A percentile compares a stretch with the other conserved stretches of the same genome.
Conservation (phyloP, 768 basidiomycete species). For the Serpula lacrymans region DNA sequence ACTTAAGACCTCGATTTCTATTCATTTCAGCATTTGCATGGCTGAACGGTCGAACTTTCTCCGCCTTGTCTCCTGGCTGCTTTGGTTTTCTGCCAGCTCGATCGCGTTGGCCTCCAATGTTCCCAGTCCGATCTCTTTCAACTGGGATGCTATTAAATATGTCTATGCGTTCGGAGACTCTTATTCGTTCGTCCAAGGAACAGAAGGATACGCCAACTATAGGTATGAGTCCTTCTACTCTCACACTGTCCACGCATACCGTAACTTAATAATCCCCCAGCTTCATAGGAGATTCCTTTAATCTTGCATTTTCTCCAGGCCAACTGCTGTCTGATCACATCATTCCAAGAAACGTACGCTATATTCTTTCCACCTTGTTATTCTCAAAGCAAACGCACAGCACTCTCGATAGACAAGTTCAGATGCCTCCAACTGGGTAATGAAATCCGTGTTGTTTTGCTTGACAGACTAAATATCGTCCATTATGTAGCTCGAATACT, state of each 20-base stretch:
- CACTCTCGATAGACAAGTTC: conserved; percentile 54
- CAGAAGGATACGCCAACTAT: conserved; percentile 44
- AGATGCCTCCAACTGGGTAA: conserved; percentile 52
- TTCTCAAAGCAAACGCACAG: neutral
- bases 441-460: neutral
- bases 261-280: conserved; percentile 18
- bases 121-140: conserved; percentile 19
- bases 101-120: too few species aligned
- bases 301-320: conserved; percentile 39
- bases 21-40: too few species aligned
- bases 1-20: too few species aligned
- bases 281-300: conserved; percentile 47
- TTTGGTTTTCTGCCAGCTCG: too few species aligned
- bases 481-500: conserved; percentile 44
- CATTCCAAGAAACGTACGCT: conserved; percentile 39
- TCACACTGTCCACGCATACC: neutral
- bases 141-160: conserved; percentile 42
- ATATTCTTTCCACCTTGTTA: neutral
- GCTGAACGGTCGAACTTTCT: too few species aligned
- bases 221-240: conserved; percentile 28
- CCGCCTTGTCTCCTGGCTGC: too few species aligned
- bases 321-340: conserved; percentile 43
- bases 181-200: conserved; percentile 53
- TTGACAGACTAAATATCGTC: neutral
- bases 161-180: conserved; percentile 57